phyloP scores from a whole-genome alignment of 805 yeast species.

The Wickerhamomyces ciferrii region DNA sequence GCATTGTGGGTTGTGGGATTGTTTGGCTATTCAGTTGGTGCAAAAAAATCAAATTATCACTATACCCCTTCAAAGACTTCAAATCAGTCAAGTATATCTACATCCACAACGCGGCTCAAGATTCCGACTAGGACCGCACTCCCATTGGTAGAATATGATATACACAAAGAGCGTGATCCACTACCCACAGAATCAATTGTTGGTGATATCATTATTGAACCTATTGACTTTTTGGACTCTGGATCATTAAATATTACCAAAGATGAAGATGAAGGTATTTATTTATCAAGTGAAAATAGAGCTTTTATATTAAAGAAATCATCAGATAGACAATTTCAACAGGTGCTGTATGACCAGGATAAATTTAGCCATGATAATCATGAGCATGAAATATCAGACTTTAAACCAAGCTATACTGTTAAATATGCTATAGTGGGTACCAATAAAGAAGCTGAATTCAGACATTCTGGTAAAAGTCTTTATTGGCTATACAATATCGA shows the following conservation, averaged over 20 bases:
- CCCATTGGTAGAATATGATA: not conserved
- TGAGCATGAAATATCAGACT: slow-evolving; percentile 31
- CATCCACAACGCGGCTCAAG: not conserved
- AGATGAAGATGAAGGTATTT: slow-evolving; percentile 40
- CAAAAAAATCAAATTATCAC: not conserved
- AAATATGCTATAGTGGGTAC: slow-evolving; percentile 52
- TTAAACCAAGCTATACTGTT: slow-evolving; percentile 39
- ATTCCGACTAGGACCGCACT: not conserved
- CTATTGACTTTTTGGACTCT: slow-evolving; percentile 22
- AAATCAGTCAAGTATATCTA: not conserved
- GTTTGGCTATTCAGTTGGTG: not conserved
- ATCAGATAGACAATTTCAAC: slow-evolving; percentile 17
- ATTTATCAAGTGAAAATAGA: slow-evolving; percentile 18
- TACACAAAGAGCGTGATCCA: not conserved
- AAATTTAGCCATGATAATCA: slow-evolving; percentile 38
- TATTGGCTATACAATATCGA: slow-evolving; percentile 59
- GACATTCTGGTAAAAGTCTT: slow-evolving; percentile 61
- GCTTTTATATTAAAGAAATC: slow-evolving; percentile 26
- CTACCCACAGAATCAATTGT: slow-evolving; percentile 5
- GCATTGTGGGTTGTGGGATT: not conserved
- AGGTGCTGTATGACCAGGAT: slow-evolving; percentile 20
- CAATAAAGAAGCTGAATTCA: slow-evolving; percentile 45
- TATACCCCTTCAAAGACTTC: not conserved
- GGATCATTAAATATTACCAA: slow-evolving; percentile 15
- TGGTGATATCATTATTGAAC: not conserved